Base-by-base conservation (phyloP, 495 filamentous ascomycete genomes). In the Tuber brumale region DNA sequence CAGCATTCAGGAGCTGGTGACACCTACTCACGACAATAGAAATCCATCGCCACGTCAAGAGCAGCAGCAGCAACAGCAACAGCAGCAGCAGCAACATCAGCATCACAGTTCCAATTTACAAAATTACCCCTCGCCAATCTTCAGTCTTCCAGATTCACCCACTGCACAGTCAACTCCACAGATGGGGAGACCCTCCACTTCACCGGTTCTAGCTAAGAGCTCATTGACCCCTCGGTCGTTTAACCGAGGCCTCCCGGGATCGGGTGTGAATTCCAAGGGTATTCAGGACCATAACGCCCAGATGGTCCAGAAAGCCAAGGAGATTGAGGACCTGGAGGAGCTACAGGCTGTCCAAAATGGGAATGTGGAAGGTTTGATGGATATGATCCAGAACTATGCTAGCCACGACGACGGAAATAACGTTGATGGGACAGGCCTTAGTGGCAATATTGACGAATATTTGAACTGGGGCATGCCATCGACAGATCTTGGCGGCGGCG, bases 321-420 rank as follows among this genome's bases (percentile, higher is more conserved):
- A 81, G 48, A 81, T 83, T 43, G 81, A 82, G 39, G 81, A 83
- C 37, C 76, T 83, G 1, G 76, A 82, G 57, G 76, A 74, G 51
- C 51, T 83, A 9, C 81, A 83, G 18, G 74, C 79, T 19, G 76
- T 73, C 18, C 81, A 83, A 44, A 76, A 75, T n/a, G 77, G 75
- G 27, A 81, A 83, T 35, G 81, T 83, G 5, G 81, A 83, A 23
- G 75, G 78, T n/a, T 69, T 83, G 8, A 81, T 83, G 78, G 81
- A 80, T 31, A 83, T 83, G 76, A 76, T 83, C 76, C 79, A 75
- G 23, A 81, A 77, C 37, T 81, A 78, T 61, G 78, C 74, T 7
- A 51, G 75, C 23, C 72, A 61, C 0, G 78, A 80, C 5, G 72
- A 70, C 0, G 51, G 70, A 10, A 76, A 48, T 0, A 74, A 74